Conservation (phyloP, 805 yeast genomes). For the Scheffersomyces ergatensis region DNA sequence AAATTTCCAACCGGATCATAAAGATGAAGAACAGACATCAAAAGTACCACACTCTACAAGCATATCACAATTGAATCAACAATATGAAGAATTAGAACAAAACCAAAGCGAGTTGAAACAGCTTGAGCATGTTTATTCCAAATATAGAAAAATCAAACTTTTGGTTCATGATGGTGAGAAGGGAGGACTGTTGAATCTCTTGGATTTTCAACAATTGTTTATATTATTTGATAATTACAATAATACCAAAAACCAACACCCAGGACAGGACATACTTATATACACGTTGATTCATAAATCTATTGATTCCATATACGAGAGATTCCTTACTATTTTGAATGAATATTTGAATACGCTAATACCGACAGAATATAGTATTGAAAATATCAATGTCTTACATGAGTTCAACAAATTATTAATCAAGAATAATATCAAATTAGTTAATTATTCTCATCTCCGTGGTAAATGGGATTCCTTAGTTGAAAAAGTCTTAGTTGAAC, state of each 20-base stretch:
- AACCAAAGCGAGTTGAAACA: constrained; percentile 14
- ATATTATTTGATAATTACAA: constrained; percentile 1
- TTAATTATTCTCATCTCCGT: constrained; percentile 1
- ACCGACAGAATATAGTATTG: constrained; percentile 16
- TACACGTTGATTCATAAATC: constrained; percentile 3
- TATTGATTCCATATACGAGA: constrained; percentile 2
- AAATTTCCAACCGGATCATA: background rate
- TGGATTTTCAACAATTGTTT: constrained; percentile 9
- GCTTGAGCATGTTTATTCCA: background rate
- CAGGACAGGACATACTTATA: constrained; percentile 1
- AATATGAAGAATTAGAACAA: constrained; percentile 8
- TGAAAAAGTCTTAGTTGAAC: constrained; percentile 1
- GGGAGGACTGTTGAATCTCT: constrained; percentile 4
- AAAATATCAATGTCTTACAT: constrained; percentile 2
- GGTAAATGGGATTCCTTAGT: constrained; percentile 7
- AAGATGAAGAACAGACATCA: background rate
- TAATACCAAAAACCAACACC: background rate
- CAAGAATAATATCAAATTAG: constrained; percentile 5
- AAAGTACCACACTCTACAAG: background rate
- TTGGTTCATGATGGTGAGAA: constrained; percentile 6
- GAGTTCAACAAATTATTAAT: constrained; percentile 9
- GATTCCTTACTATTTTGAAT: constrained; percentile 11
- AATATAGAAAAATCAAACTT: constrained; percentile 1
- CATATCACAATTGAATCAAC: constrained; percentile 9
- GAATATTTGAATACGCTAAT: constrained; percentile 14